Evolutionary conservation across 768 basidiomycete genomes (phyloP), one percentile per base, ranked within the genome.

Genomic region (Crepidotus variabilis): DNA sequence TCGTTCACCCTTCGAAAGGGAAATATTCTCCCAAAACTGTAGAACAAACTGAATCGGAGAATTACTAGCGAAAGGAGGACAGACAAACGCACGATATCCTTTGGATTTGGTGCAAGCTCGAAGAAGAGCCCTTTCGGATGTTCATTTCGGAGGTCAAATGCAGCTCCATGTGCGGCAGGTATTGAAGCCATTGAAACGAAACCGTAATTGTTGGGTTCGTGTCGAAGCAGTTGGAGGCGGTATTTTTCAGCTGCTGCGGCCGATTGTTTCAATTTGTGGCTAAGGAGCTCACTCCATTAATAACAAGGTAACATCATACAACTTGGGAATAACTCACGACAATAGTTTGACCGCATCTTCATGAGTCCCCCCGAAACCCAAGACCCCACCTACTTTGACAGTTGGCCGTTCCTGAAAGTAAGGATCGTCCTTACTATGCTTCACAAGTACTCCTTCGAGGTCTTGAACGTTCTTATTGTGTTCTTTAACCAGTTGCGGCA

Each of bases 11-110:
- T 79, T 72, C 6, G 81, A 78, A 65, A 79, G 79, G 57, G 80
- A 82, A 63, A 94, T 72, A 65, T 94, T 94, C 49, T 78, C 68
- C 92, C 92, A 95, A 52, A 94, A 82, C 84, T 87, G 16, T 34
- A 18, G 2, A 47, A 35, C 32, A 9, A 46, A 35, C 45, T 23
- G 45, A 33, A 20, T 49, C 20, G 28, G 18, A 21, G 28, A 35
- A 6, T 1, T 24, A 35, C 9, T 28, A 28, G 34, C 28, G 20
- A 33, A 1, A 24, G 9, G 20, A 36, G 18, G 16, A n/a, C 11
- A 33, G n/a, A n/a, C n/a, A 21, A 6, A 56, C 61, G 33, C 47
- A 47, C 86, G 32, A 71, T 66, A 50, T 70, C 69, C 53, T 63
- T 67, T 22, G 69, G 88, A 66, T 88, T 87, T 0, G 89, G 90